Percentiles rank a stretch among this genome's conserved stretches.
Conservation (phyloP, 2,329 filamentous ascomycete species). For the Arthrobotrys entomopaga region DNA sequence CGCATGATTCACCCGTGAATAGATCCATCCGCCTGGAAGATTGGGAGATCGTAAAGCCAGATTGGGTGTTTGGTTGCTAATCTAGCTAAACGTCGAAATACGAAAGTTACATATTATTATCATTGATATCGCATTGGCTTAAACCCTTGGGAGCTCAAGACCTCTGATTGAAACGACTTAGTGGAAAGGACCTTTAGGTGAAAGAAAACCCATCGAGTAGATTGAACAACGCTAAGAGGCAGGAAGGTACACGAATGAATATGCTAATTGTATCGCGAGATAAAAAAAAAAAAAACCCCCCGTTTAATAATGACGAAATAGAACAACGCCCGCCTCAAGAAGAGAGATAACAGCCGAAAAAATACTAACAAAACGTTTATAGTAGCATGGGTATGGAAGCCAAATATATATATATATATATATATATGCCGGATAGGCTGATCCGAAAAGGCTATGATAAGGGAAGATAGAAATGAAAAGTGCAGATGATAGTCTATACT, state of each 20-base stretch:
- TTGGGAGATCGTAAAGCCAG: too few relatives aligned
- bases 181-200: background rate
- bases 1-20: too few relatives aligned
- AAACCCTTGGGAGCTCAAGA: too few relatives aligned
- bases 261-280: constrained; percentile 17
- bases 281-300: constrained; percentile 5
- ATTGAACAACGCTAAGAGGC: constrained; percentile 46
- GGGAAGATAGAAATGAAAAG: background rate
- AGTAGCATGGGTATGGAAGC: background rate
- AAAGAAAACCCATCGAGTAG: background rate
- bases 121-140: too few relatives aligned
- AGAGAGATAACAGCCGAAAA: constrained; percentile 1
- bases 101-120: too few relatives aligned
- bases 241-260: constrained; percentile 15
- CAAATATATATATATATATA: background rate
- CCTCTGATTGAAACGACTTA: background rate
- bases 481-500: background rate
- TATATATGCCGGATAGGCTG: background rate
- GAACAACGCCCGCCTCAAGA: constrained; percentile 12
- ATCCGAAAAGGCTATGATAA: background rate
- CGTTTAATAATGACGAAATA: constrained; percentile 3
- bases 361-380: background rate
- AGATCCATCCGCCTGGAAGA: too few relatives aligned
- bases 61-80: too few relatives aligned
- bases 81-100: too few relatives aligned